A percentile compares a stretch with the other conserved stretches of the same genome.
Conservation (phyloP, 2,329 filamentous ascomycete species). For the Thelonectria discophora region DNA sequence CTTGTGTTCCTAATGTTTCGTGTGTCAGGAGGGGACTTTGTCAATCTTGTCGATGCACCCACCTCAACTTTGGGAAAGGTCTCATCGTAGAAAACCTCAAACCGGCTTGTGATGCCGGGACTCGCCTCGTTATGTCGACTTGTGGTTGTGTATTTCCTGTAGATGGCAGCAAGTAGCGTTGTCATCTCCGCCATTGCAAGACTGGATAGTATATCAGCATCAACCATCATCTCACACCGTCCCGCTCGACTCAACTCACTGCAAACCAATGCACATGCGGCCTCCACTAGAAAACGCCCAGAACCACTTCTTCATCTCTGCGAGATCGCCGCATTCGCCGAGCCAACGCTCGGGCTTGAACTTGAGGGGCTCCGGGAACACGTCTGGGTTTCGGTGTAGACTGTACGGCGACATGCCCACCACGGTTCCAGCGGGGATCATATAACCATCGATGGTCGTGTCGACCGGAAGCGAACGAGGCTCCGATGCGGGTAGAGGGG, state of each 20-base stretch:
- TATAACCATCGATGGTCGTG: constrained; percentile 36
- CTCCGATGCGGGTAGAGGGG: constrained; percentile 61
- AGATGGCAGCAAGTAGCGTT: constrained; percentile 27
- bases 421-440: constrained; percentile 36
- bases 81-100: constrained; percentile 38
- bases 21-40: fast-evolving
- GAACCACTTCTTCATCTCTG: constrained; percentile 38
- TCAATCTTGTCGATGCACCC: not conserved
- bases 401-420: constrained; percentile 42
- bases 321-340: constrained; percentile 13
- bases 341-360: constrained; percentile 45
- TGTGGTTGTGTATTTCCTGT: constrained; percentile 31
- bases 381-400: constrained; percentile 38
- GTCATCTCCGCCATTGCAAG: constrained; percentile 40
- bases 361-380: constrained; percentile 35
- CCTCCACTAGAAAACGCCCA: constrained; percentile 40
- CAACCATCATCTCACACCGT: not conserved
- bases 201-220: not conserved
- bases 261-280: constrained; percentile 39
- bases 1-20: constrained; percentile 24
- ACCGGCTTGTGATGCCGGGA: constrained; percentile 34
- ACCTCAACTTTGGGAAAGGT: constrained; percentile 28
- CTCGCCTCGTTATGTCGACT: constrained; percentile 22
- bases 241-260: constrained; percentile 27
- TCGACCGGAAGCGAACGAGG: constrained; percentile 50